Percentiles rank a stretch among this genome's conserved stretches.
These are phyloP conservation scores for Graphilbum ipis-grandicollis DNA, from an alignment of 2,329 filamentous ascomycete genomes.

Conservation along the genomic window DNA sequence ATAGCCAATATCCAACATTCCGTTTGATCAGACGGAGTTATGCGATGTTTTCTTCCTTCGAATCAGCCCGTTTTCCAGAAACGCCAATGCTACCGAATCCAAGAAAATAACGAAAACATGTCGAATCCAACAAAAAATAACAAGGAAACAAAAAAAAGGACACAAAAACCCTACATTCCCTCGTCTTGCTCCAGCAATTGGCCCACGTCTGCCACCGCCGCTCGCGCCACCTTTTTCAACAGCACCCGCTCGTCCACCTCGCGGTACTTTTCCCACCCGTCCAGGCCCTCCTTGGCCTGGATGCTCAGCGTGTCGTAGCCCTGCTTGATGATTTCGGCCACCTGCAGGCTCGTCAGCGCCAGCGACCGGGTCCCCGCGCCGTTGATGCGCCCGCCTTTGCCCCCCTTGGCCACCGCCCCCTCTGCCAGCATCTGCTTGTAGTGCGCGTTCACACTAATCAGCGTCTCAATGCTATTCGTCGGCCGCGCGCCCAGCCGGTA, in stretches of 20 bases:
- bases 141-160: no score
- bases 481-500: slow-evolving; percentile 44
- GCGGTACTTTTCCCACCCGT: slow-evolving; percentile 70
- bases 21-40: neutral
- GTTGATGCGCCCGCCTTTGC: slow-evolving; percentile 19
- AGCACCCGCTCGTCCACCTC: slow-evolving; percentile 73
- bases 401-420: slow-evolving; percentile 16
- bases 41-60: no score
- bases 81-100: no score
- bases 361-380: slow-evolving; percentile 17
- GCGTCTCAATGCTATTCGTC: slow-evolving; percentile 62
- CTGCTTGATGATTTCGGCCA: slow-evolving; percentile 83
- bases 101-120: no score
- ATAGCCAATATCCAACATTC: no score
- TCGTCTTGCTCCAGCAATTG: slow-evolving; percentile 2
- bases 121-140: no score
- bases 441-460: slow-evolving; percentile 68
- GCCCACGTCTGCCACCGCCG: slow-evolving; percentile 47
- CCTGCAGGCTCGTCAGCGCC: slow-evolving; percentile 62
- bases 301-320: slow-evolving; percentile 92
- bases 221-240: slow-evolving; percentile 73
- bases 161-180: no score
- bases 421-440: slow-evolving; percentile 69
- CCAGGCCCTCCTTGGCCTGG: slow-evolving; percentile 70
- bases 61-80: no score